Evolutionary conservation across 2,329 filamentous ascomycete species (phyloP).

Genomic region (Cordyceps militaris): DNA sequence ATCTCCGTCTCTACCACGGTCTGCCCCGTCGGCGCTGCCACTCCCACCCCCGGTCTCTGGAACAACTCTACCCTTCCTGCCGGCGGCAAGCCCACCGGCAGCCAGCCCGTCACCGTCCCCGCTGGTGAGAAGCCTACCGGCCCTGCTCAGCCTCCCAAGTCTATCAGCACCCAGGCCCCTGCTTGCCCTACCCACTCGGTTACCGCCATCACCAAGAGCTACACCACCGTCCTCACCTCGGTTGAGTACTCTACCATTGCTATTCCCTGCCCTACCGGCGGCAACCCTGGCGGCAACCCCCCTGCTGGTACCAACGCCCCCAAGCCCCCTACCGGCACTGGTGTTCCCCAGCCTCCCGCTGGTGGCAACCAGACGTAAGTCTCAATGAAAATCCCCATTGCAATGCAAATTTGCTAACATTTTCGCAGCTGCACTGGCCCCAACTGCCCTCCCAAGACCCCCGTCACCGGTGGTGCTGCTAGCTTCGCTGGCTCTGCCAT

Average conservation of each 20-base stretch:
- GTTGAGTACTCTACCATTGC: conserved; percentile 46
- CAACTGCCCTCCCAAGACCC: conserved; percentile 19
- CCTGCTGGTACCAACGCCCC: conserved; percentile 18
- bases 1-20: conserved; percentile 33
- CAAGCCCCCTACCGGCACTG: conserved; percentile 30
- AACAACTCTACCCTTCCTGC: conserved; percentile 15
- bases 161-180: conserved; percentile 1
- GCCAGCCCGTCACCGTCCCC: neutral
- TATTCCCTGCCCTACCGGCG: conserved; percentile 34
- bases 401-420: conserved; percentile 14
- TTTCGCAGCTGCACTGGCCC: conserved; percentile 20
- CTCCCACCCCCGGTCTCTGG: conserved; percentile 15
- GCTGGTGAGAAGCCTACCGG: neutral
- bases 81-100: conserved; percentile 15
- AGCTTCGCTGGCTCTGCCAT: conserved; percentile 46
- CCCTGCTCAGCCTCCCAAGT: neutral
- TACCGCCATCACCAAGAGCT: conserved; percentile 47
- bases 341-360: conserved; percentile 6
- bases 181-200: conserved; percentile 34
- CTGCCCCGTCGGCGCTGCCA: conserved; percentile 28
- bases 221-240: conserved; percentile 49
- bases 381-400: neutral
- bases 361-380: conserved; percentile 29
- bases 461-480: conserved; percentile 45
- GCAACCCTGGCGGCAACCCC: conserved; percentile 17